phyloP scores from a whole-genome alignment of 192 early-diverging fungal genomes.

The Rhizoclosmatium globosum region DNA sequence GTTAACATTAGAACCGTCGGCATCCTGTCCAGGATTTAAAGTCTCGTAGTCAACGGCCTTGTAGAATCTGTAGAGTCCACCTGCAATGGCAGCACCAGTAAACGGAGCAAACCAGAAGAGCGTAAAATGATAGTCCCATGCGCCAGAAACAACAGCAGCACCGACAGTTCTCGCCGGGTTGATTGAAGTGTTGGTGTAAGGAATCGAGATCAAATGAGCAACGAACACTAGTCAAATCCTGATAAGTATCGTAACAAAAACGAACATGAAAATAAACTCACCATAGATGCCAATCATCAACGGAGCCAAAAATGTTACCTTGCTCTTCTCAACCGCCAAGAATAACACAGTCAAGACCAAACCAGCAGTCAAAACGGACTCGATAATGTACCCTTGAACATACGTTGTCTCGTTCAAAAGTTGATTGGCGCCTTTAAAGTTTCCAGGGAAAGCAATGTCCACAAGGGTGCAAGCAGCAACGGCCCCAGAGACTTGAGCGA shows the following conservation, averaged over 20 bases:
- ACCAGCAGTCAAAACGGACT: conserved; percentile 53
- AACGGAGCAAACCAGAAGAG: conserved; percentile 73
- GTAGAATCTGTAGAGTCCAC: conserved; percentile 40
- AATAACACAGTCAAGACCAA: conserved; percentile 50
- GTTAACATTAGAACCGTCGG: too few relatives aligned
- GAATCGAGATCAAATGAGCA: conserved; percentile 50
- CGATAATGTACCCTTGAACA: conserved; percentile 48
- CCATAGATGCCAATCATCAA: conserved; percentile 49
- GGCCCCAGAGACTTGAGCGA: conserved; percentile 65
- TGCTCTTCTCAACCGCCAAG: conserved; percentile 54
- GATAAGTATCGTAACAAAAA: too few relatives aligned
- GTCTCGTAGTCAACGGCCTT: conserved; percentile 40
- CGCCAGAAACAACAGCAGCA: conserved; percentile 53
- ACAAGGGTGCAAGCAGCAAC: conserved; percentile 53
- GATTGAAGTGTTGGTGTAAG: conserved; percentile 59
- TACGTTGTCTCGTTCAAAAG: conserved; percentile 12
- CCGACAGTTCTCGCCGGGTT: conserved; percentile 78
- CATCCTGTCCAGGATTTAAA: conserved; percentile 48
- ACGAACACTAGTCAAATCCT: too few relatives aligned
- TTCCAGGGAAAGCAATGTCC: conserved; percentile 40
- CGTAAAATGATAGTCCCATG: conserved; percentile 62
- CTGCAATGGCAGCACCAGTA: conserved; percentile 54
- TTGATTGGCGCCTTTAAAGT: conserved; percentile 40
- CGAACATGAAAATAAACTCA: neutral
- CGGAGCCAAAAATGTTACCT: conserved; percentile 49